Evolutionary conservation across 441 rosid genomes (phyloP).

Genomic region (Pelargonium australe): DNA sequence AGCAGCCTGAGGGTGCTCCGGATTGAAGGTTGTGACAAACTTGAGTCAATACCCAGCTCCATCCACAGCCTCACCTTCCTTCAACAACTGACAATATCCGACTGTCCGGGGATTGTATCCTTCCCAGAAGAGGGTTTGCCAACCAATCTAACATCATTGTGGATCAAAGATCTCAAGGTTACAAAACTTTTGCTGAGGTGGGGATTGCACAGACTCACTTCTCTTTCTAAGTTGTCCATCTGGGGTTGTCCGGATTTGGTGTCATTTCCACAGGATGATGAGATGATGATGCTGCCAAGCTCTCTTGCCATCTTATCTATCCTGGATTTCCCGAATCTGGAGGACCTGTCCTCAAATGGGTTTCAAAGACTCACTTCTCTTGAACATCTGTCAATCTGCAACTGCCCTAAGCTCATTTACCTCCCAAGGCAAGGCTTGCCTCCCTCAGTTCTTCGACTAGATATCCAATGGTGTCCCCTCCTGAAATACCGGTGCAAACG

Average conservation of each 20-base stretch:
- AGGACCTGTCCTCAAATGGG: not conserved
- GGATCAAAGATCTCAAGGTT: constrained; percentile 15
- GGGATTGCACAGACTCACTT: constrained; percentile 19
- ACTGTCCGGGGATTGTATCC: constrained; percentile 10
- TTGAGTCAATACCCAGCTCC: not conserved
- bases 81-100: not conserved
- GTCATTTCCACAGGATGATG: constrained; percentile 19
- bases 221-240: constrained; percentile 13
- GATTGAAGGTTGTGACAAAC: not conserved
- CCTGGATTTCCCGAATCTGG: constrained; percentile 14
- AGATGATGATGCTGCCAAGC: constrained; percentile 24
- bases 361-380: not conserved
- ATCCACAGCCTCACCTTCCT: constrained; percentile 9
- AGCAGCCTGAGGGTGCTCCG: not conserved
- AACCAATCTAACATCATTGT: constrained; percentile 4
- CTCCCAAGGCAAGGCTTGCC: constrained; percentile 8
- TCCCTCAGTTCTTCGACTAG: not conserved
- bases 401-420: not conserved
- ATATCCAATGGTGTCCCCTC: constrained; percentile 5
- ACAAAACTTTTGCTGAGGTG: constrained; percentile 17
- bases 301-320: constrained; percentile 16
- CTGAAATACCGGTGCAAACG: not conserved
- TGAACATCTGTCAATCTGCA: not conserved
- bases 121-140: constrained; percentile 21
- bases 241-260: constrained; percentile 20